These are phyloP conservation scores for Trapa incisa DNA, from an alignment of 345 rosid genomes.

Conservation along the genomic window DNA sequence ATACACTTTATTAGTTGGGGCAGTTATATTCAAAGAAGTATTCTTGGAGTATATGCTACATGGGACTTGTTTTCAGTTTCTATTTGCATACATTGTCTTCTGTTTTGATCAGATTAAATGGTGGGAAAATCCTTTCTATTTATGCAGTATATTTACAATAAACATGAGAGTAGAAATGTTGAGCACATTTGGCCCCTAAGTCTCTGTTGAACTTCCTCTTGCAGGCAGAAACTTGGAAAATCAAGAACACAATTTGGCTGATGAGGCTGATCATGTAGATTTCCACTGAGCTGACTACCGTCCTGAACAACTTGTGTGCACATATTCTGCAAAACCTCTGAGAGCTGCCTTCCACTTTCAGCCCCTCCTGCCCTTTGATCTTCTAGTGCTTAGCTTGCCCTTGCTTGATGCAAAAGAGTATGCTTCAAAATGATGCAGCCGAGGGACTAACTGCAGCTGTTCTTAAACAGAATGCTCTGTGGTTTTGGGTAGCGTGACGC, in stretches of 20 bases:
- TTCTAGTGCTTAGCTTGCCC: too few relatives aligned
- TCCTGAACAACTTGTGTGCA: not conserved
- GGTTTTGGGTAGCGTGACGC: too few relatives aligned
- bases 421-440: too few relatives aligned
- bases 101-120: not conserved
- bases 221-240: constrained; percentile 78
- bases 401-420: too few relatives aligned
- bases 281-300: not conserved
- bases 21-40: not conserved
- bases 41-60: not conserved
- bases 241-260: constrained; percentile 33
- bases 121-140: not conserved
- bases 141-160: not conserved
- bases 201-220: constrained; percentile 3
- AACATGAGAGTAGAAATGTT: not conserved
- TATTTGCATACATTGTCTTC: not conserved
- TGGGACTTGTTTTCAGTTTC: not conserved
- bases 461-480: too few relatives aligned
- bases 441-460: too few relatives aligned
- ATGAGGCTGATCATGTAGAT: constrained; percentile 3
- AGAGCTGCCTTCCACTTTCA: not conserved
- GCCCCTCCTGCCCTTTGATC: not conserved
- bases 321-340: not conserved
- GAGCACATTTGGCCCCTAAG: not conserved
- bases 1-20: not conserved